Conservation (phyloP, 441 rosid genomes). For the Pelargonium fulgidum region DNA sequence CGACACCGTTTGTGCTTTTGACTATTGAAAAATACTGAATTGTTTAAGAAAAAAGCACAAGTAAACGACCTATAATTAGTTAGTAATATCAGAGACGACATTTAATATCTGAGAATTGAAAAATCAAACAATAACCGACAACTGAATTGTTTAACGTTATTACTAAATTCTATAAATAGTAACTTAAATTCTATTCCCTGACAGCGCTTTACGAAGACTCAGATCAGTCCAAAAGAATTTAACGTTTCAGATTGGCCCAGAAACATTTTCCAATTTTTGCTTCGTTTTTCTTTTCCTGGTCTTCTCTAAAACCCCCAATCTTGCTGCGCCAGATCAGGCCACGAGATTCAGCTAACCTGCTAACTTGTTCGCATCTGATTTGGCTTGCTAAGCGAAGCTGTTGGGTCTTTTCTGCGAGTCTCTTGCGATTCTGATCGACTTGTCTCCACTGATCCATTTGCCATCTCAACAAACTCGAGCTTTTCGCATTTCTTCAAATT, state of each 20-base stretch:
- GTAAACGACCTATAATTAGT: too few species aligned
- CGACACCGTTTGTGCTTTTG: too few species aligned
- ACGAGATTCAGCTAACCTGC: conserved; percentile 26
- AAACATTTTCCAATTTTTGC: background rate
- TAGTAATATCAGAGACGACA: too few species aligned
- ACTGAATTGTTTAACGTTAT: too few species aligned
- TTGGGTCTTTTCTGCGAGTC: conserved; percentile 9
- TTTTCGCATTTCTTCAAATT: background rate
- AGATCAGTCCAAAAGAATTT: background rate
- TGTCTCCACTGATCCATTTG: conserved; percentile 1
- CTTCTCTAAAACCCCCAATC: conserved; percentile 24
- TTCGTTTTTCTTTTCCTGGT: conserved; percentile 15
- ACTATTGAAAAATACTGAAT: too few species aligned
- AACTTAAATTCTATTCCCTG: too few species aligned
- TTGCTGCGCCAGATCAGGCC: conserved; percentile 13
- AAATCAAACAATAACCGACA: too few species aligned
- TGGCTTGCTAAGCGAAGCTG: conserved; percentile 1
- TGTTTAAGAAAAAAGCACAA: too few species aligned
- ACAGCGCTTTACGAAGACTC: too few species aligned
- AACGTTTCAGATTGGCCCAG: conserved; percentile 17
- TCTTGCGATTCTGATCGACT: conserved; percentile 19
- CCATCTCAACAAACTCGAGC: too few species aligned
- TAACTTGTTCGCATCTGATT: conserved; percentile 10
- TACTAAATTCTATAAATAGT: too few species aligned
- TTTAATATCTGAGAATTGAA: too few species aligned